phyloP scores from a whole-genome alignment of 2,329 filamentous ascomycete species.

The Cercospora sojina region DNA sequence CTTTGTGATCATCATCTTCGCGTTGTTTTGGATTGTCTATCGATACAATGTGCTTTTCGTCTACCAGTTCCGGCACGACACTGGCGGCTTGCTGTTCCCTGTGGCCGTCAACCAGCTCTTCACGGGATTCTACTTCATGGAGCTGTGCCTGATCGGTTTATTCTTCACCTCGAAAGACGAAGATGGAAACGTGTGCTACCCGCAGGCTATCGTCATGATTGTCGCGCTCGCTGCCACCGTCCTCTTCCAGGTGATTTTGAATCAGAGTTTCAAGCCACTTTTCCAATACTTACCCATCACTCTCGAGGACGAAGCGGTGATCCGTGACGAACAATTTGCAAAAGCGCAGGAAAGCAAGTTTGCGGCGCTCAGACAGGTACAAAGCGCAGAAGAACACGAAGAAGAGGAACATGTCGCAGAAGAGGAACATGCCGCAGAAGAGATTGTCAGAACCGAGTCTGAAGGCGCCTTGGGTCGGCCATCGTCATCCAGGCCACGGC shows the following conservation, averaged over 20 bases:
- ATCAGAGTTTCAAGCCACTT: constrained; percentile 78
- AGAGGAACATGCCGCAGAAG: constrained; percentile 35
- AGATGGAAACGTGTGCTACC: constrained; percentile 59
- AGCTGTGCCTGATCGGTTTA: constrained; percentile 81
- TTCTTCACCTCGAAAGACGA: constrained; percentile 73
- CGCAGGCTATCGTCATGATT: constrained; percentile 85
- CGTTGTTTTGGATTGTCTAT: constrained; percentile 88
- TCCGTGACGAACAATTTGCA: constrained; percentile 87
- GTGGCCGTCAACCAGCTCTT: constrained; percentile 94
- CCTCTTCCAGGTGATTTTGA: constrained; percentile 77
- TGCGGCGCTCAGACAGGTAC: constrained; percentile 28
- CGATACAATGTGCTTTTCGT: constrained; percentile 98
- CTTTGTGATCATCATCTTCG: constrained; percentile 91
- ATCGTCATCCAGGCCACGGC: neutral
- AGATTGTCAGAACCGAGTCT: constrained; percentile 12
- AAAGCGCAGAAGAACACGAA: constrained; percentile 30
- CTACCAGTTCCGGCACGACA: constrained; percentile 83
- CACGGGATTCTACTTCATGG: constrained; percentile 91
- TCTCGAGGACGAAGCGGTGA: constrained; percentile 88
- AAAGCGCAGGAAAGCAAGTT: constrained; percentile 55
- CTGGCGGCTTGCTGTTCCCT: constrained; percentile 87
- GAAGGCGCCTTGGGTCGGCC: neutral
- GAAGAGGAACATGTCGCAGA: constrained; percentile 19
- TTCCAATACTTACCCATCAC: constrained; percentile 90
- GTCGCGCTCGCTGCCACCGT: constrained; percentile 68